Conservation (phyloP, 2,329 filamentous ascomycete species). For the Phyllosticta citribraziliensis region DNA sequence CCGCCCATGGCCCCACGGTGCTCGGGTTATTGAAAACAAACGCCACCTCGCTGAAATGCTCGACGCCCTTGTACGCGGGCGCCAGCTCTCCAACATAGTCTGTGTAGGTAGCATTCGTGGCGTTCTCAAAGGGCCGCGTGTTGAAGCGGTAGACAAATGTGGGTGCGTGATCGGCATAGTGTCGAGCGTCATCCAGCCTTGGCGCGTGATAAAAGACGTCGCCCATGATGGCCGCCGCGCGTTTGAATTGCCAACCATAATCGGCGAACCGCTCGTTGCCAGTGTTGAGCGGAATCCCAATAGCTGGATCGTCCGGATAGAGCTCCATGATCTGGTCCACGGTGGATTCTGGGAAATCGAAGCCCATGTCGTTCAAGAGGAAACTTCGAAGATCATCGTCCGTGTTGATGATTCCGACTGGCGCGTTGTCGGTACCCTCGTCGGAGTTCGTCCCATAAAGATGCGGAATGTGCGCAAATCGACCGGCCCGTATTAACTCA, state of each 20-base stretch:
- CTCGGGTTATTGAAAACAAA: constrained; percentile 4
- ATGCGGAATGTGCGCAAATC: constrained; percentile 8
- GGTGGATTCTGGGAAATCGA: background rate
- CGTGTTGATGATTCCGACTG: constrained; percentile 5
- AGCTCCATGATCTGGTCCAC: constrained; percentile 5
- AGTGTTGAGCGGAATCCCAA: constrained; percentile 8
- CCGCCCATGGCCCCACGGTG: constrained; percentile 1
- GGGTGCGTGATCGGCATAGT: background rate
- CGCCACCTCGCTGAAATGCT: constrained; percentile 7
- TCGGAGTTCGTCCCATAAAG: constrained; percentile 5
- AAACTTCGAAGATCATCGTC: background rate
- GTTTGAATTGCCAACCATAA: constrained; percentile 16
- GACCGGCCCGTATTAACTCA: background rate
- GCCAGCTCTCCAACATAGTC: background rate
- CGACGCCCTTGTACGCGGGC: constrained; percentile 1
- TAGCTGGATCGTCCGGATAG: constrained; percentile 7
- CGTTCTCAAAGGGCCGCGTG: constrained; percentile 23
- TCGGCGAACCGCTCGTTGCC: constrained; percentile 20
- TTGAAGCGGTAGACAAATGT: constrained; percentile 9
- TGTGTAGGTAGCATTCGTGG: constrained; percentile 16
- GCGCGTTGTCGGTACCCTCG: constrained; percentile 8
- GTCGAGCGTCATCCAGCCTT: constrained; percentile 20
- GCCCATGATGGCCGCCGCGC: constrained; percentile 9
- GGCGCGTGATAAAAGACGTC: constrained; percentile 9
- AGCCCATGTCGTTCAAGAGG: constrained; percentile 2